Base-by-base conservation (phyloP, 1,284 basidiomycete genomes). In the Vanrija pseudolonga region DNA sequence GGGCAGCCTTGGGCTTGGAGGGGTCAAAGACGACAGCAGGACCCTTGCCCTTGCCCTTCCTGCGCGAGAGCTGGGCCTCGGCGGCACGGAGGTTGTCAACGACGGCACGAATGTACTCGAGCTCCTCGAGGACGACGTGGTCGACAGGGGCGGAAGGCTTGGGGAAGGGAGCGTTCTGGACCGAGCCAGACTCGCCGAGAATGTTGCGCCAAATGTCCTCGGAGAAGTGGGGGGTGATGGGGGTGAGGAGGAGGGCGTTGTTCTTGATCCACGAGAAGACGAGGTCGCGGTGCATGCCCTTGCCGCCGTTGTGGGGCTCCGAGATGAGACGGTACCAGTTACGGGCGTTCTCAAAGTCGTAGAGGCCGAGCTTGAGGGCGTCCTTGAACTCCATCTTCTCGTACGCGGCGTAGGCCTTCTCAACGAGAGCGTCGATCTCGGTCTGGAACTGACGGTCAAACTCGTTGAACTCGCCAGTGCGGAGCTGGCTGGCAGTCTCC, bases 291-390 rank as follows among this genome's bases (percentile, higher is more conserved):
- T 98, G 95, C 93, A 98, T 96, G 28, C 92, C 90, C 5, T 63
- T 32, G 45, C 75, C 75, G 49, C 75, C 76, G 51, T 88, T 82
- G 49, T 77, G 75, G 50, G 90, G 85, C 14, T 85, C 82, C 2
- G 89, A 93, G 50, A 96, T 90, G 71, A 95, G 89, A 56, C 94
- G 89, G 77, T 99, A 99, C 86, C 93, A 92, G 75, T 98, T 95
- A 48, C 96, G 87, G 2, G 87, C 82, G 42, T 84, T 87, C 74
- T 97, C 92, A 63, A 96, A 84, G 72, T 98, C 93, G 80, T 95
- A 99, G 79, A 98, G 96, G 49, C 94, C 95, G 60, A 83, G 86
- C 78, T 98, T 97, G 63, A 97, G 78, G 3, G 93, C 93, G 60
- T 95, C 92, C 78, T 97, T 98, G 85, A 90, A 98, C 72, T 91